A percentile compares a stretch with the other conserved stretches of the same genome.
Conservation (phyloP, 495 filamentous ascomycete species). For the Tuber borchii region DNA sequence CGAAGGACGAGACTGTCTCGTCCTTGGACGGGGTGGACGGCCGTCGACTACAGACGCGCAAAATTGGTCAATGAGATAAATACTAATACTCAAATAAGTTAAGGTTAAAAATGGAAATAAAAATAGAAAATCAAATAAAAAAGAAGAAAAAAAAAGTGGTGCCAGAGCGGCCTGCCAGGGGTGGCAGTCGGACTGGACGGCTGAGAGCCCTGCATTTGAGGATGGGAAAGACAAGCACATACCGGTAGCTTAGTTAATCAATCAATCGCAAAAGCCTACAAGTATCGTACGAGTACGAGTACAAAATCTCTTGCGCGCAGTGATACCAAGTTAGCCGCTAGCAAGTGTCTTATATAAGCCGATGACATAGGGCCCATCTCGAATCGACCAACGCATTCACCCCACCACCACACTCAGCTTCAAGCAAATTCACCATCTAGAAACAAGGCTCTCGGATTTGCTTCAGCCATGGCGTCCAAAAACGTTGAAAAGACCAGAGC, state of each 20-base stretch:
- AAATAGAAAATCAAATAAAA: too few species aligned
- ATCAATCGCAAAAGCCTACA: background rate
- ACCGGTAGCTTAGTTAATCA: background rate
- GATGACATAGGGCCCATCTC: background rate
- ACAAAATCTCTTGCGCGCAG: background rate
- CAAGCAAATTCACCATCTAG: background rate
- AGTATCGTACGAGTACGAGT: background rate
- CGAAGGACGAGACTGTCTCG: too few species aligned
- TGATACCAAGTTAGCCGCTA: background rate
- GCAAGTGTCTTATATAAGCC: background rate
- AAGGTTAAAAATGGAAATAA: too few species aligned
- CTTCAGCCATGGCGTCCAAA: conserved; percentile 28
- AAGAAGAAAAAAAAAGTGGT: too few species aligned
- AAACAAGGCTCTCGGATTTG: background rate
- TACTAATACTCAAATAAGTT: too few species aligned
- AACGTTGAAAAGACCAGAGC: conserved; percentile 40
- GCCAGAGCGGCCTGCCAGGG: too few species aligned
- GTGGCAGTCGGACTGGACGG: too few species aligned
- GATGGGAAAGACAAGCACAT: background rate
- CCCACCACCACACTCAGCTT: background rate
- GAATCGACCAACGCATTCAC: conserved; percentile 10
- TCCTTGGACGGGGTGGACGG: too few species aligned
- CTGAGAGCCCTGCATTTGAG: too few species aligned
- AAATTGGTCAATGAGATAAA: too few species aligned
- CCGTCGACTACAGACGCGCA: too few species aligned